Percentiles rank a stretch among this genome's conserved stretches.
These are phyloP conservation scores for Thalassiosira profunda DNA, from an alignment of 108 stramenopile genomes.

Conservation along the genomic window DNA sequence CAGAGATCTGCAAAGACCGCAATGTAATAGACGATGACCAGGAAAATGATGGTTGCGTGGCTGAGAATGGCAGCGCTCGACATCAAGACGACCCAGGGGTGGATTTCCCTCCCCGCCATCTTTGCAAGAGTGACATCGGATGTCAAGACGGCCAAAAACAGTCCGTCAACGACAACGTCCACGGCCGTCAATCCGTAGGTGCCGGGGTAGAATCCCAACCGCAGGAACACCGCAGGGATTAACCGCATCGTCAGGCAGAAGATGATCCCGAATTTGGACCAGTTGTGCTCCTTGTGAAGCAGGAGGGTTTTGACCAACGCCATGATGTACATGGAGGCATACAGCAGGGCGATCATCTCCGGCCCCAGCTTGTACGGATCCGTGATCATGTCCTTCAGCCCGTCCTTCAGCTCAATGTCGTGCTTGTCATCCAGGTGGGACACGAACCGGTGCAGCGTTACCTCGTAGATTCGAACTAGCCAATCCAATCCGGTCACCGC, in stretches of 20 bases:
- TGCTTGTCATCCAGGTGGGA: constrained; percentile 40
- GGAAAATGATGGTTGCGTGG: constrained; percentile 78
- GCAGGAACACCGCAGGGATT: constrained; percentile 73
- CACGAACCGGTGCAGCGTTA: constrained; percentile 53
- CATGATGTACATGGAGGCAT: constrained; percentile 69
- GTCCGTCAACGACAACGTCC: constrained; percentile 86
- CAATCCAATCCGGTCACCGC: constrained; percentile 83
- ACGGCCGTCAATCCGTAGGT: constrained; percentile 35
- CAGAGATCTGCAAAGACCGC: constrained; percentile 93
- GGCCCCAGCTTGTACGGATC: constrained; percentile 56
- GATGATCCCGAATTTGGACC: constrained; percentile 84
- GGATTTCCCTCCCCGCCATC: constrained; percentile 91
- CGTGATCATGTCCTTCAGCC: constrained; percentile 48
- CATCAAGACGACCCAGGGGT: constrained; percentile 91
- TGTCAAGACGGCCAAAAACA: constrained; percentile 89
- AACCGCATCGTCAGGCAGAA: constrained; percentile 80
- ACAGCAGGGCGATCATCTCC: constrained; percentile 63
- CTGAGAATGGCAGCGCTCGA: constrained; percentile 73
- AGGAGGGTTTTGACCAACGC: constrained; percentile 69
- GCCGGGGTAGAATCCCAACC: constrained; percentile 47
- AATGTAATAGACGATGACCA: constrained; percentile 87
- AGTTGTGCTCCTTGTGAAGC: constrained; percentile 68
- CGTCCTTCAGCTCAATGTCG: constrained; percentile 57
- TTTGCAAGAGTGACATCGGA: constrained; percentile 88
- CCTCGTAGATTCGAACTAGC: constrained; percentile 62